Base-by-base conservation (phyloP, 2,329 filamentous ascomycete species). In the Trichoderma sp. region DNA sequence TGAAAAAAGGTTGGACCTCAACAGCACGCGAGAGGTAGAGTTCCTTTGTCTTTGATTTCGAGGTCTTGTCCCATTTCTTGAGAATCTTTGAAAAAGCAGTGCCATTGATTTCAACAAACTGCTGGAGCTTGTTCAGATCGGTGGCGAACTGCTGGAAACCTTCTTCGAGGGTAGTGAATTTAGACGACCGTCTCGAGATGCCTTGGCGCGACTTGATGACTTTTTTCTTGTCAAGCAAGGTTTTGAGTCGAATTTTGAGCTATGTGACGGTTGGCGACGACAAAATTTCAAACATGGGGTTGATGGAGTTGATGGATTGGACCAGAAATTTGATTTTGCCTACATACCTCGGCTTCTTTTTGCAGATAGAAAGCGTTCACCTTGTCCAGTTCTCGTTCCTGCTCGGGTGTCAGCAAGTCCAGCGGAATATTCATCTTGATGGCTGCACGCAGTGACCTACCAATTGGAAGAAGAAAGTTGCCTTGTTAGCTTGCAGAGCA, bases 51-150 rank as follows among this genome's bases (percentile, higher is more conserved):
- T 95, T 95, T 63, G 95, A 98, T 86, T 98, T 99, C 74, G 95
- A 97, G 1, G 94, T 97, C 87, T 99, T 99, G 82, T 99, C 96
- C 96, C 96, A 99, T 88, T 99, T 99, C 83, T 99, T 99, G 72
- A 99, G 83, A 70, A 99, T 99, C 81, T 99, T 99, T 33, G 95
- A 97, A 79, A 98, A 97, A 19, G 94, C 96, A 1, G 93, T 97
- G 76, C 96, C 95, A 78, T 99, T 99, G 78, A 98, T 92, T 80
- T 98, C 95, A 73, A 99, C 94, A 80, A 98, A 99, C 84, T 98
- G 96, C 84, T 97, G 94, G 19, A 99, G 87, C 82, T 99, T 99
- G 83, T 97, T 97, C 57, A 99, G 83, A 78, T 99, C 96, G 77
- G 92, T 95, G 77, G 94, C 94, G 79, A 99, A 99, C 79, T 98